Evolutionary conservation across 352 stramenopile genomes (phyloP).

Genomic region (Phytophthora syringae): DNA sequence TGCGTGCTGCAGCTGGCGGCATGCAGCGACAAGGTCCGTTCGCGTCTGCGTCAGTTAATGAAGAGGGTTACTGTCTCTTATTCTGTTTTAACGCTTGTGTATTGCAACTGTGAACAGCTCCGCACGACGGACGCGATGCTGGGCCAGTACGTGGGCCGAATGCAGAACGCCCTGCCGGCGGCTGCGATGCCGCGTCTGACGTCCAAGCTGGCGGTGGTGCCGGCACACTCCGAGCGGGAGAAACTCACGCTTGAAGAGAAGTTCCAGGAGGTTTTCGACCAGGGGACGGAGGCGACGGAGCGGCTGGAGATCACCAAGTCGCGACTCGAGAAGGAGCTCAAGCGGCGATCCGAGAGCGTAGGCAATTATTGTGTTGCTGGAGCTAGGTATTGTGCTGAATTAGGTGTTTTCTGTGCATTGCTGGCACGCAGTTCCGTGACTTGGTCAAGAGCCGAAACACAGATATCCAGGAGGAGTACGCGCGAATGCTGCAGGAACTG

Average conservation of each 20-base stretch:
- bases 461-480: slow-evolving; percentile 79
- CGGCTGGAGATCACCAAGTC: slow-evolving; percentile 68
- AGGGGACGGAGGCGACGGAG: slow-evolving; percentile 67
- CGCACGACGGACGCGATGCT: slow-evolving; percentile 59
- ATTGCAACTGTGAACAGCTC: slow-evolving; percentile 38
- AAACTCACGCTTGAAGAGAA: slow-evolving; percentile 46
- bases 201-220: slow-evolving; percentile 67
- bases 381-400: background rate
- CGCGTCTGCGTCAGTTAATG: background rate
- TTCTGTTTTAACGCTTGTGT: background rate
- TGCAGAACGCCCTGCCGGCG: slow-evolving; percentile 48
- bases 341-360: slow-evolving; percentile 52
- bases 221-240: slow-evolving; percentile 40
- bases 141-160: slow-evolving; percentile 43
- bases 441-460: slow-evolving; percentile 74
- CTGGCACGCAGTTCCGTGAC: slow-evolving; percentile 66
- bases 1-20: slow-evolving; percentile 76
- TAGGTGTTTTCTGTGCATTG: background rate
- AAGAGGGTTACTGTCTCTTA: background rate
- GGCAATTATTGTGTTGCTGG: background rate
- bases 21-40: slow-evolving; percentile 76
- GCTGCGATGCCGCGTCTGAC: slow-evolving; percentile 62
- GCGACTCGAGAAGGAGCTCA: slow-evolving; percentile 72
- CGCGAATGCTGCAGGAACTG: slow-evolving; percentile 74
- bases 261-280: slow-evolving; percentile 63